These are phyloP conservation scores for Angophora floribunda DNA, from an alignment of 345 rosid species.

Conservation along the genomic window DNA sequence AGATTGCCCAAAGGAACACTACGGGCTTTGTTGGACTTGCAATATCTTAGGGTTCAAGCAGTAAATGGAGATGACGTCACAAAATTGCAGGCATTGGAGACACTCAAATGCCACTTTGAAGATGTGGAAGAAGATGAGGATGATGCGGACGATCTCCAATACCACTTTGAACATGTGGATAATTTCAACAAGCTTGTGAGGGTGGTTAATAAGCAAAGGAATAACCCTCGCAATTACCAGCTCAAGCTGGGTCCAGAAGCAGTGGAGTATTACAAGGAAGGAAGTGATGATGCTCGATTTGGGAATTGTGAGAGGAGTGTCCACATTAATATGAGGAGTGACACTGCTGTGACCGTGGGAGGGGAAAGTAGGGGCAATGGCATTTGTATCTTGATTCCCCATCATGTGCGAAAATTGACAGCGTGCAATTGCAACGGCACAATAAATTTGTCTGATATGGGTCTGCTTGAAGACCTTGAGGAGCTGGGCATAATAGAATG, in stretches of 20 bases:
- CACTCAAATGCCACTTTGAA: fast-evolving
- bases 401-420: fast-evolving
- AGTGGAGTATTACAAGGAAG: fast-evolving
- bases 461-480: too few relatives aligned
- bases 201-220: fast-evolving
- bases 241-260: fast-evolving
- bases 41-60: fast-evolving
- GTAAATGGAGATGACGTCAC: fast-evolving
- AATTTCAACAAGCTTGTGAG: too few relatives aligned
- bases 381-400: too few relatives aligned
- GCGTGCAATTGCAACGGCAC: fast-evolving
- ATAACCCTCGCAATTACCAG: too few relatives aligned
- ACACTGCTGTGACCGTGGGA: fast-evolving
- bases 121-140: too few relatives aligned
- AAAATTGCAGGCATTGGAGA: too few relatives aligned
- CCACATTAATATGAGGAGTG: fast-evolving
- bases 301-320: too few relatives aligned
- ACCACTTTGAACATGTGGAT: fast-evolving
- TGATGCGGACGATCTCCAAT: too few relatives aligned
- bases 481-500: fast-evolving
- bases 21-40: fast-evolving
- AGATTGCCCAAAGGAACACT: too few relatives aligned
- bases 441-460: too few relatives aligned
- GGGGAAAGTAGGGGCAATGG: too few relatives aligned
- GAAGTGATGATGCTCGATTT: too few relatives aligned